Evolutionary conservation across 768 basidiomycete genomes (phyloP).

Genomic region (Inosperma sp.): DNA sequence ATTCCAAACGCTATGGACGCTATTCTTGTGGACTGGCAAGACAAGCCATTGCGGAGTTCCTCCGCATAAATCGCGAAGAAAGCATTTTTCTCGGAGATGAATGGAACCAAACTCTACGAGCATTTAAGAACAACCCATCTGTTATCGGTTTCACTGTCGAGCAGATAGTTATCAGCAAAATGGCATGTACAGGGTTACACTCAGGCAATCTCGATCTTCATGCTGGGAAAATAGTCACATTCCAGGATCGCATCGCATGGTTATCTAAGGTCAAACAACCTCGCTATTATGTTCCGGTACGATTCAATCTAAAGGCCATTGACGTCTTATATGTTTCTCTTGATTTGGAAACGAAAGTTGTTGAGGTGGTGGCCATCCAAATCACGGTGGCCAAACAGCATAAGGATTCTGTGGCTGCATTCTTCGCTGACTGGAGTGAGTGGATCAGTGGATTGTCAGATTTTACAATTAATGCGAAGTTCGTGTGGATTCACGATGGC

Average conservation of each 20-base stretch:
- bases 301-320: not conserved
- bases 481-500: conserved; percentile 4
- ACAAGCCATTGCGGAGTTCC: no score
- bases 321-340: not conserved
- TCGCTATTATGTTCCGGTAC: not conserved
- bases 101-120: no score
- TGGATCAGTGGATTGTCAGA: not conserved
- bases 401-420: not conserved
- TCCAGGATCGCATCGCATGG: not conserved
- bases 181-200: no score
- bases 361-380: not conserved
- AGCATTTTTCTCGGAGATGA: no score
- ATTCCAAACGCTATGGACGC: no score
- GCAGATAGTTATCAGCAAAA: no score
- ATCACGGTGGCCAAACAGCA: conserved; percentile 3
- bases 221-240: not conserved
- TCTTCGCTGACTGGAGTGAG: not conserved
- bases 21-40: no score
- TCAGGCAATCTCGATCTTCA: not conserved
- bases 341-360: not conserved
- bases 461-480: not conserved
- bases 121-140: no score
- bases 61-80: no score
- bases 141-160: no score
- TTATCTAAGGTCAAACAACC: not conserved